Base-by-base conservation (phyloP, 108 stramenopile species). In the Discostella pseudostelligera region DNA sequence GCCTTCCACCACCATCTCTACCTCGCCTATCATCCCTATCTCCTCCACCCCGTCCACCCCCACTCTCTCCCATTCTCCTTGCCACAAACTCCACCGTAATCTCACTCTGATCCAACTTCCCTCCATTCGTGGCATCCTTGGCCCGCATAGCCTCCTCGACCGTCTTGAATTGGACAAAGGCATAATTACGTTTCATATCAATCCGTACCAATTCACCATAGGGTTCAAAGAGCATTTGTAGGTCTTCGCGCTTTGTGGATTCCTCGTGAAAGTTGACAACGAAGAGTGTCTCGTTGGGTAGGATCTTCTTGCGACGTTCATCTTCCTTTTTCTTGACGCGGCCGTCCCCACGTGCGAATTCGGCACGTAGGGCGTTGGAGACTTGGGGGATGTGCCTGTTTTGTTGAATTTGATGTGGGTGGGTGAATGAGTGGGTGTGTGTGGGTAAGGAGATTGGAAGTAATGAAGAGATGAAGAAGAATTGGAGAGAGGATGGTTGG, bases 171-270 rank as follows among this genome's bases (percentile, higher is more conserved):
- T 90, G 89, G 29, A 95, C 89, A 75, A 95, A 92, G 45, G 94
- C 90, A 65, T 91, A 95, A 70, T 95, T 95, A n/a, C 89, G 70
- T 65, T 95, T 95, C 87, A 95, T 86, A 55, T 95, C 94, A 60
- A 95, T 92, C 13, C 94, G 68, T 3, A 88, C 63, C 26, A 93
- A 60, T 61, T 90, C 85, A 40, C 92, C 89, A 45, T 73, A 93
- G 29, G 79, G 70, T 26, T 58, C 55, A 29, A 77, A 81, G 48
- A 93, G 75, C 85, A 90, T 88, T 56, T 85, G 79, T 32, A 93
- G 58, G 59, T 93, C 92, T 79, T 93, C 92, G 51, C 81, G 78
- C 57, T 88, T 87, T 51, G 92, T 93, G 0, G 92, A 89, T 69
- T 87, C 85, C 72, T 91, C 89, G 62, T 83, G 84, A 56, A 95